Conservation (phyloP, 495 filamentous ascomycete species). For the Daldinia grandis region DNA sequence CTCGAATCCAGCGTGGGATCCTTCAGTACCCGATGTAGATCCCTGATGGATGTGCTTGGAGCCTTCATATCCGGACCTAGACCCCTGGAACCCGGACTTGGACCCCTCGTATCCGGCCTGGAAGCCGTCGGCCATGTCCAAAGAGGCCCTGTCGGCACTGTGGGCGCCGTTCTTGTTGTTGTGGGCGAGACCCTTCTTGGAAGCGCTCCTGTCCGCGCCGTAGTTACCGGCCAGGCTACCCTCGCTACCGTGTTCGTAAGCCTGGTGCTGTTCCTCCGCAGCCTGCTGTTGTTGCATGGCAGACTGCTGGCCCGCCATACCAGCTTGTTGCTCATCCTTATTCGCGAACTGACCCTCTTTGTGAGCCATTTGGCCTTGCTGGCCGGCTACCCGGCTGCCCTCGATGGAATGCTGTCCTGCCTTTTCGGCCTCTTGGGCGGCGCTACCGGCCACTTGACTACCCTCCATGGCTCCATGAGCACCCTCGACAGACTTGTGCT, state of each 20-base stretch:
- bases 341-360: conserved; percentile 12
- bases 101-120: conserved; percentile 13
- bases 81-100: conserved; percentile 2
- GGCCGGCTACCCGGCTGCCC: background rate
- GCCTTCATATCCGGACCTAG: background rate
- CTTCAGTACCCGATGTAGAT: background rate
- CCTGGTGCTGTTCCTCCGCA: conserved; percentile 1
- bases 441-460: background rate
- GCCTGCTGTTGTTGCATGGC: background rate
- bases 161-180: conserved; percentile 30
- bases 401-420: background rate
- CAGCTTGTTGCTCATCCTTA: background rate
- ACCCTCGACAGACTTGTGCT: background rate
- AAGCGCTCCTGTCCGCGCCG: conserved; percentile 33
- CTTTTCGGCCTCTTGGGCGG: background rate
- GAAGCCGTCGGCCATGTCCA: conserved; percentile 25
- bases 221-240: conserved; percentile 17
- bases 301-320: background rate
- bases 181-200: conserved; percentile 30
- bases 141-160: conserved; percentile 15
- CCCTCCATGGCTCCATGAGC: background rate
- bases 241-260: conserved; percentile 11
- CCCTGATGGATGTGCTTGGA: background rate
- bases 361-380: conserved; percentile 4
- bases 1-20: background rate